A percentile compares a stretch with the other conserved stretches of the same genome.
Evolutionary conservation across 306 rosid genomes (phyloP).

Genomic region (apple (Malus domestica)): DNA sequence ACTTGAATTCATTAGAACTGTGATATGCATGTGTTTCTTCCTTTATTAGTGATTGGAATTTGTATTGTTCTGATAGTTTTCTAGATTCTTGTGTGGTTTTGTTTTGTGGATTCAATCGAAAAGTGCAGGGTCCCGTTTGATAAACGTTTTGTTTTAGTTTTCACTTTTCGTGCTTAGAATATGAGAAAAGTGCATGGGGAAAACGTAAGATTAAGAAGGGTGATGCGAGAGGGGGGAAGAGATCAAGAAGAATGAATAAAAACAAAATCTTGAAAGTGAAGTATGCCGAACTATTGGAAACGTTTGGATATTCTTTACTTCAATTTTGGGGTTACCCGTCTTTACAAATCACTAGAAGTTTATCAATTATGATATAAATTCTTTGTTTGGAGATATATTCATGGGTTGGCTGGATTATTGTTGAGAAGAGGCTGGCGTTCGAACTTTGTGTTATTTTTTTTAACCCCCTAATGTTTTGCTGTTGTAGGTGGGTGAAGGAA

Average conservation of each 20-base stretch:
- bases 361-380: too few species aligned
- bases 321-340: too few species aligned
- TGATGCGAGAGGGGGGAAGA: too few species aligned
- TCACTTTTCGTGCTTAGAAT: background rate
- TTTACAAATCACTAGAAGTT: background rate
- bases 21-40: background rate
- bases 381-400: background rate
- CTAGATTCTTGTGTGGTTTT: background rate
- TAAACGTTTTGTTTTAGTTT: background rate
- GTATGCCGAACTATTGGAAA: background rate
- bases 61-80: background rate
- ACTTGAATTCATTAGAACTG: background rate
- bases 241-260: too few species aligned
- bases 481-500: conserved; percentile 92
- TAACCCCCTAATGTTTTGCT: background rate
- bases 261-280: background rate
- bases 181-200: too few species aligned
- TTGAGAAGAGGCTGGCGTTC: background rate
- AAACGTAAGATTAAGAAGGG: too few species aligned
- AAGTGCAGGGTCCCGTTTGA: background rate
- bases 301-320: too few species aligned
- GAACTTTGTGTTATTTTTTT: background rate
- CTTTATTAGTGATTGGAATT: background rate
- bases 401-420: background rate
- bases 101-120: background rate